phyloP scores from a whole-genome alignment of 805 yeast species.

The Schizosaccharomyces lindneri region DNA sequence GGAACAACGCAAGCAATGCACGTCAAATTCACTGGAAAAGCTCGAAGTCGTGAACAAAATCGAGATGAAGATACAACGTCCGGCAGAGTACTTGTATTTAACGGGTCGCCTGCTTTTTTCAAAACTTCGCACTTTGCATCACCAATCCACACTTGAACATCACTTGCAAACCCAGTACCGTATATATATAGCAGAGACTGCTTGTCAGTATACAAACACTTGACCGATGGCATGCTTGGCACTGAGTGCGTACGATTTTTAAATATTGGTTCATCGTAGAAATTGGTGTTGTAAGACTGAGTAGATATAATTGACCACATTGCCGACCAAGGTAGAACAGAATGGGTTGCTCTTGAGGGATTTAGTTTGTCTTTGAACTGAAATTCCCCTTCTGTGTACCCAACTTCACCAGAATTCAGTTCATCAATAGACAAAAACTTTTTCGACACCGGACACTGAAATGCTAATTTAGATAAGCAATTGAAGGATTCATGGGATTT shows the following conservation, averaged over 20 bases:
- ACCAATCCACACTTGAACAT: not conserved
- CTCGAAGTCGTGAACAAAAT: not conserved
- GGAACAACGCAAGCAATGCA: not conserved
- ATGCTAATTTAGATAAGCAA: not conserved
- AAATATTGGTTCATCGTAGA: not conserved
- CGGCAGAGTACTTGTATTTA: not conserved
- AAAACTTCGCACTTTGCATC: not conserved
- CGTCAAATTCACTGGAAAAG: not conserved
- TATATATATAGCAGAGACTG: not conserved
- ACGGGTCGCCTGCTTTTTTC: not conserved
- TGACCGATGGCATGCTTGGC: not conserved
- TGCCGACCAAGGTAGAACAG: not conserved
- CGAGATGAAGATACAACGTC: not conserved
- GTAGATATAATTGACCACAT: not conserved
- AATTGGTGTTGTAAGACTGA: not conserved
- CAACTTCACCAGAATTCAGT: not conserved
- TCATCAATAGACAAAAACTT: not conserved
- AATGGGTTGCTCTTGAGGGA: not conserved
- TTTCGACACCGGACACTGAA: not conserved
- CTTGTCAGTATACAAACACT: not conserved
- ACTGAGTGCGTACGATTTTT: not conserved
- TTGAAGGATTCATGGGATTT: not conserved
- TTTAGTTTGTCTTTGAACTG: not conserved
- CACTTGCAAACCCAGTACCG: not conserved
- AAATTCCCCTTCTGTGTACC: not conserved